Base-by-base conservation (phyloP, 2,329 filamentous ascomycete species). In the Fusarium burgessii region DNA sequence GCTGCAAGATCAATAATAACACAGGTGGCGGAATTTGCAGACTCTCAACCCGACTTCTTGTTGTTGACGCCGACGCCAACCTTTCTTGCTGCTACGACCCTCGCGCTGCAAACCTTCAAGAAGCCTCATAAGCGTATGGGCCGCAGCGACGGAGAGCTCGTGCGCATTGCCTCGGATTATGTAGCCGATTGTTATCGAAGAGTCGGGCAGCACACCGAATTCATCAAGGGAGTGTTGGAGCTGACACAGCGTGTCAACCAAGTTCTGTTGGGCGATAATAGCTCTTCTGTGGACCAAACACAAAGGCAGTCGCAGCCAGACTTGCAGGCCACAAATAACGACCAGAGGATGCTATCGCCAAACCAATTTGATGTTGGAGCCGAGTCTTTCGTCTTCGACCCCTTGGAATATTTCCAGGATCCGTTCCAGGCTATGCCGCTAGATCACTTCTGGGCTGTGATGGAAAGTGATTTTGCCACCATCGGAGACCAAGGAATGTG, bases 371-470 rank as follows among this genome's bases (percentile, higher is more conserved):
- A 58, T 23, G 5, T 47, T 2, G 46, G 41, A n/a, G 27, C 54
- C 10, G 59, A 70, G 14, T 17, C 63, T 2, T 64, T 71, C 20
- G 46, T 59, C 0, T 64, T 74, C 47, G 65, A 62, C 29, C 45
- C 72, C 32, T 62, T 52, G n/a, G 71, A 74, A 27, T 55, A 70
- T 17, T 65, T 74, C 10, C 72, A 72, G 14, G 71, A 74, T 33
- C 72, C 72, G 13, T 74, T 74, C n/a, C 71, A 74, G n/a, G 71
- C 73, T 2, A 62, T 74, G 59, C 72, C 72, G 6, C 29, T 74
- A 20, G 72, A 74, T n/a, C 71, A 74, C 18, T 74, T 74, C 41
- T 74, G 72, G 72, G 72, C 71, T n/a, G 71, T 74, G 13, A 74
- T 74, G 67, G 72, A 74, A 5, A 71, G 58, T 1, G 72, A 70